Percentiles rank a stretch among this genome's conserved stretches.
phyloP scores from a whole-genome alignment of 2,329 filamentous ascomycete species.

The Aspergillus sp. region DNA sequence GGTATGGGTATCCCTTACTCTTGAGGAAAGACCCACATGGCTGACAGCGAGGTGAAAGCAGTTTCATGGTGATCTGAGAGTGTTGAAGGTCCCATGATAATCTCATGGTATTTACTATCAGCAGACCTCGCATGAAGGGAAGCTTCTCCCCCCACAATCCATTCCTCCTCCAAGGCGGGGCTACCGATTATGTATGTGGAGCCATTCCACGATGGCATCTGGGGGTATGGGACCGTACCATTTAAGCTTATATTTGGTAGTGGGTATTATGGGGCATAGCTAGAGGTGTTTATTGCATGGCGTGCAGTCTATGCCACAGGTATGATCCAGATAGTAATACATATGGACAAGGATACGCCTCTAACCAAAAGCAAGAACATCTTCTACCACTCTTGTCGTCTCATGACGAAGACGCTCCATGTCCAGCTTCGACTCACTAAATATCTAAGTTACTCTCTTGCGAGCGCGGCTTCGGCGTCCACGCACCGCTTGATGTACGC shows the following conservation, averaged over 20 bases:
- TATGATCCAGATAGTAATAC: background rate
- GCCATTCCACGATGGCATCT: background rate
- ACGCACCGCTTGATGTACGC: too few relatives aligned
- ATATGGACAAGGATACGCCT: background rate
- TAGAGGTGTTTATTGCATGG: background rate
- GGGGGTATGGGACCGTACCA: background rate
- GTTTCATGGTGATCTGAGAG: too few relatives aligned
- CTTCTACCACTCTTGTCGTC: constrained; percentile 33
- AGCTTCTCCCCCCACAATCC: too few relatives aligned
- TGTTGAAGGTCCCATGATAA: too few relatives aligned
- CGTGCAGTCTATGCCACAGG: too few relatives aligned
- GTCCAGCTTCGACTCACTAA: too few relatives aligned
- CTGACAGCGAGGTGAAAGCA: background rate
- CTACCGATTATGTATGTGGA: background rate
- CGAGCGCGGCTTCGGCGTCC: too few relatives aligned
- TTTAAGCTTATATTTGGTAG: background rate
- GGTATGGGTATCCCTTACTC: background rate
- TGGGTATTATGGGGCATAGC: background rate
- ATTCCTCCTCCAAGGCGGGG: background rate
- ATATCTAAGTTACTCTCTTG: too few relatives aligned
- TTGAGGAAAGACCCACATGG: background rate
- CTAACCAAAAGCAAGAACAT: constrained; percentile 26
- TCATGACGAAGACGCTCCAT: too few relatives aligned
- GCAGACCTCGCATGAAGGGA: too few relatives aligned
- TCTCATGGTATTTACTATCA: too few relatives aligned